phyloP scores from a whole-genome alignment of 106 monocot genomes.

The Posidonia australis region DNA sequence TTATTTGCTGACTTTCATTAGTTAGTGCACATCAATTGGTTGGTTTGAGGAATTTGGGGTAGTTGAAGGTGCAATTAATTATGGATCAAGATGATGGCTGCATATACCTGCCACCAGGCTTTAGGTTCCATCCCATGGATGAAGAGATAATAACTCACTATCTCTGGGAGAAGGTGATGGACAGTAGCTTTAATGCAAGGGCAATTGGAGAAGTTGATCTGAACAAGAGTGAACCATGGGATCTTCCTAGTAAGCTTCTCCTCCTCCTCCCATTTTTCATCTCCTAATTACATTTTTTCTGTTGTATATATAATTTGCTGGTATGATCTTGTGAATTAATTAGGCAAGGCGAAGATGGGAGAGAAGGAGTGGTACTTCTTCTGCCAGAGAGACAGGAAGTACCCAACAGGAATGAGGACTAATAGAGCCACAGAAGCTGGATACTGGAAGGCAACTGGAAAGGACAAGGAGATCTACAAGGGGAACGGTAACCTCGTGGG shows the following conservation, averaged over 20 bases:
- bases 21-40: neutral
- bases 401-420: conserved; percentile 19
- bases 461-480: conserved; percentile 7
- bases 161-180: conserved; percentile 21
- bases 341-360: conserved; percentile 21
- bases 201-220: conserved; percentile 38
- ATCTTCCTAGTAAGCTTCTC: conserved; percentile 26
- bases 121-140: conserved; percentile 46
- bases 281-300: neutral
- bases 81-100: neutral
- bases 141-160: conserved; percentile 45
- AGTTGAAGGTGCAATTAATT: neutral
- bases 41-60: neutral
- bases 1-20: neutral
- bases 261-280: neutral
- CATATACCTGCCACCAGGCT: conserved; percentile 30
- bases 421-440: conserved; percentile 11
- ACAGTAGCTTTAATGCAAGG: conserved; percentile 18
- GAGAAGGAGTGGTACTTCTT: conserved; percentile 25
- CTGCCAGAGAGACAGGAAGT: conserved; percentile 12
- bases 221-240: conserved; percentile 49
- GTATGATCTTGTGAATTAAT: neutral
- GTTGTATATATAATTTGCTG: neutral
- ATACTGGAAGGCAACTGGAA: conserved; percentile 12
- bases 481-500: conserved; percentile 6